These are phyloP conservation scores for Nannochloropsis gaditana DNA, from an alignment of 108 stramenopile genomes.

Conservation along the genomic window DNA sequence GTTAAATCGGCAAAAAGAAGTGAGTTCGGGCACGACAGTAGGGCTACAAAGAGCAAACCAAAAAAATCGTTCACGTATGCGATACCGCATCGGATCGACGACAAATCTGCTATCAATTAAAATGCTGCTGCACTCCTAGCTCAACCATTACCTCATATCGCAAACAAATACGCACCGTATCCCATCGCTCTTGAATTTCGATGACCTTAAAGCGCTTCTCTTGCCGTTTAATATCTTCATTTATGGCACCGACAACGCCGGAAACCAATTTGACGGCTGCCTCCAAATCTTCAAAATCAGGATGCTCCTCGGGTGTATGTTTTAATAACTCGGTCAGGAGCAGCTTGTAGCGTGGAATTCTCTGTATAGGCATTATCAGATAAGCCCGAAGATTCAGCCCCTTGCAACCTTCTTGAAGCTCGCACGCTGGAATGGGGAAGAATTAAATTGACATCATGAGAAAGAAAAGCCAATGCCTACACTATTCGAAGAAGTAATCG, in stretches of 20 bases:
- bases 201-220: constrained; percentile 22
- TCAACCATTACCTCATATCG: too few relatives aligned
- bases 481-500: not conserved
- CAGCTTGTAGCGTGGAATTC: constrained; percentile 48
- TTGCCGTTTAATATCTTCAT: constrained; percentile 24
- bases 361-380: constrained; percentile 49
- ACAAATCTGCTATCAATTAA: too few relatives aligned
- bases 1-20: not conserved
- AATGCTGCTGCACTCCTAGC: too few relatives aligned
- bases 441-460: not conserved
- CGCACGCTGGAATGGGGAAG: constrained; percentile 29
- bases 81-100: too few relatives aligned
- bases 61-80: too few relatives aligned
- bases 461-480: too few relatives aligned
- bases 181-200: constrained; percentile 26
- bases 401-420: constrained; percentile 25
- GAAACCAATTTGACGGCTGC: constrained; percentile 14
- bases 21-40: not conserved
- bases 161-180: not conserved
- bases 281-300: constrained; percentile 26
- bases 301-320: constrained; percentile 23
- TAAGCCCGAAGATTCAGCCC: constrained; percentile 26
- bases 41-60: not conserved
- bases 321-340: constrained; percentile 40
- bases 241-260: constrained; percentile 18